Evolutionary conservation across 2,329 filamentous ascomycete species (phyloP).

Genomic region (Colletotrichum euphorbiae): DNA sequence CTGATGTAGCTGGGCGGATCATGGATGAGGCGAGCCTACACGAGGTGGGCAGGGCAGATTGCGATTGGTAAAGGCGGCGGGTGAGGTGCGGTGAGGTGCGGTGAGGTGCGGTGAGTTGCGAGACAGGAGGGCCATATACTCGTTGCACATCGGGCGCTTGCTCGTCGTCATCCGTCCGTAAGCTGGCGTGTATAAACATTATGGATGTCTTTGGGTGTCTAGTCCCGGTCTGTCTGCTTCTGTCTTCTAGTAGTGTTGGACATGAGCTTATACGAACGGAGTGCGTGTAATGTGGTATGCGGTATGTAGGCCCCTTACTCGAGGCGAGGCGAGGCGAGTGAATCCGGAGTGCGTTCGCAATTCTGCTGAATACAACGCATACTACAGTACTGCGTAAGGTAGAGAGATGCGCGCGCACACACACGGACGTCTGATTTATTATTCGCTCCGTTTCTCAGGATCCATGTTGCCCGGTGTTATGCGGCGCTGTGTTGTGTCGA

Average conservation of each 20-base stretch:
- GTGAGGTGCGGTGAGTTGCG: slow-evolving; percentile 25
- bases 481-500: slow-evolving; percentile 6
- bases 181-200: slow-evolving; percentile 1
- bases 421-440: background rate
- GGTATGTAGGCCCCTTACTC: slow-evolving; percentile 21
- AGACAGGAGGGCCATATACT: slow-evolving; percentile 22
- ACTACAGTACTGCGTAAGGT: too few relatives aligned
- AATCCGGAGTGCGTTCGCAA: background rate
- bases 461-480: background rate
- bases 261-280: too few relatives aligned
- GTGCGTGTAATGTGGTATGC: too few relatives aligned
- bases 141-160: slow-evolving; percentile 30
- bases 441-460: background rate
- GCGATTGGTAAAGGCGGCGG: slow-evolving; percentile 11
- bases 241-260: background rate
- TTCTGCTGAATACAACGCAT: background rate
- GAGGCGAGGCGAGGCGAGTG: slow-evolving; percentile 19
- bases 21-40: slow-evolving; percentile 22
- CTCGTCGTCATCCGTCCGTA: slow-evolving; percentile 21
- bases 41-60: slow-evolving; percentile 20
- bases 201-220: background rate
- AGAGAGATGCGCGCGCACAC: background rate
- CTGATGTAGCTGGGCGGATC: background rate
- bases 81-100: slow-evolving; percentile 24
- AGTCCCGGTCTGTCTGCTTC: background rate